Percentiles rank a stretch among this genome's conserved stretches.
Evolutionary conservation across 2,329 filamentous ascomycete species (phyloP).

Genomic region (Rhexocercosporidium sp.): DNA sequence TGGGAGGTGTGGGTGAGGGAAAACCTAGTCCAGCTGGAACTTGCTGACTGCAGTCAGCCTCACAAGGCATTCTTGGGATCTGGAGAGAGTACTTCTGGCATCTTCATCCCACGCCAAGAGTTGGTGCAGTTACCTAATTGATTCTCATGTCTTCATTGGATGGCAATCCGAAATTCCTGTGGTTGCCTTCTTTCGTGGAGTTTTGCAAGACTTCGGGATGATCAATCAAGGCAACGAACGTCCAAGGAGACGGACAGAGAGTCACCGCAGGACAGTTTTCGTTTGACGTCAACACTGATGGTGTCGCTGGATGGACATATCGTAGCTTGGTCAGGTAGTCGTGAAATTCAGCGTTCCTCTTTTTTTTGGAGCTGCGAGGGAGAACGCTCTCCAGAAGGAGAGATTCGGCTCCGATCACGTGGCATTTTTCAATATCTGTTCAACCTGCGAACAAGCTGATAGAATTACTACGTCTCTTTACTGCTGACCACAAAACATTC

Average conservation of each 20-base stretch:
- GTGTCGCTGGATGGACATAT: too few species aligned
- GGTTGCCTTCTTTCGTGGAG: not conserved
- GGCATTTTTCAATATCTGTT: too few species aligned
- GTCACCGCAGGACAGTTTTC: not conserved
- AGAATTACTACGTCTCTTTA: too few species aligned
- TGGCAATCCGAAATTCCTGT: not conserved
- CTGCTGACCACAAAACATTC: too few species aligned
- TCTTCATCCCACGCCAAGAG: constrained; percentile 10
- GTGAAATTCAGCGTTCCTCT: too few species aligned
- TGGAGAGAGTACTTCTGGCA: not conserved
- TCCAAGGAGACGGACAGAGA: not conserved
- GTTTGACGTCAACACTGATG: not conserved
- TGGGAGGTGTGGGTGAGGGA: not conserved
- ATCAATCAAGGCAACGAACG: not conserved
- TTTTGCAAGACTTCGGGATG: not conserved
- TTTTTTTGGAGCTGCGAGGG: too few species aligned
- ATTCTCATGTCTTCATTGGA: not conserved
- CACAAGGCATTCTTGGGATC: constrained; percentile 16
- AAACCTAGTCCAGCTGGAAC: constrained; percentile 18
- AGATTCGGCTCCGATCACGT: too few species aligned
- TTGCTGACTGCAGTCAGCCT: constrained; percentile 21
- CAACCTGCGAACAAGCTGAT: too few species aligned
- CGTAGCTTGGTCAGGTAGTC: too few species aligned
- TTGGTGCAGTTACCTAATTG: not conserved
- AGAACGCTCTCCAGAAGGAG: too few species aligned